Evolutionary conservation across 2,329 filamentous ascomycete species (phyloP).

Genomic region (Phialophora chinensis): DNA sequence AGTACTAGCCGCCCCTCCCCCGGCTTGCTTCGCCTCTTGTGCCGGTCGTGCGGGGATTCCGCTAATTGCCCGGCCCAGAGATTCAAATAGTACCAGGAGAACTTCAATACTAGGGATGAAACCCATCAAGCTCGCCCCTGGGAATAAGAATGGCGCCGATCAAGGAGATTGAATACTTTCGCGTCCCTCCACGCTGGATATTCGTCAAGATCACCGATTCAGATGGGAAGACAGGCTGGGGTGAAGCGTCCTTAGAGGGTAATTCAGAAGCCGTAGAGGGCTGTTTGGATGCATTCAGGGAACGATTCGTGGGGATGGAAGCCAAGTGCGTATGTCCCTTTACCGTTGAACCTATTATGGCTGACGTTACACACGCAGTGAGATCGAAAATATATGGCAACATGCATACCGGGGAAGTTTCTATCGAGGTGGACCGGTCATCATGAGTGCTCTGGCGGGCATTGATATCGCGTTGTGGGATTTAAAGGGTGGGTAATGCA

Average conservation of each 20-base stretch:
- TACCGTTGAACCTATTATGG: conserved; percentile 2
- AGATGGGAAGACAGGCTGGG: conserved; percentile 14
- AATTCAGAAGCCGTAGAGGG: conserved; percentile 18
- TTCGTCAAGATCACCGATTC: conserved; percentile 18
- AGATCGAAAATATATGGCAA: conserved; percentile 19
- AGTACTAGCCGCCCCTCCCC: neutral
- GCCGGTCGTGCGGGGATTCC: conserved; percentile 16
- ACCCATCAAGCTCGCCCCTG: conserved; percentile 7
- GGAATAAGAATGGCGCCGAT: conserved; percentile 15
- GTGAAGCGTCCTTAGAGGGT: conserved; percentile 16
- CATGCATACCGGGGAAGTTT: conserved; percentile 18
- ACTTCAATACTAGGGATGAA: neutral
- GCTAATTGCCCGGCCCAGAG: conserved; percentile 10
- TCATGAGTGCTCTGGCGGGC: conserved; percentile 17
- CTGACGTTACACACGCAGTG: conserved; percentile 13
- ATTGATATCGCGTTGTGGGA: conserved; percentile 19
- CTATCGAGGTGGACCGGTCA: conserved; percentile 19
- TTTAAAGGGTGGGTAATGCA: conserved; percentile 12
- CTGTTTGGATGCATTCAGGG: conserved; percentile 21
- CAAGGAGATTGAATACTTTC: conserved; percentile 21
- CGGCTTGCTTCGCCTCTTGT: conserved; percentile 4
- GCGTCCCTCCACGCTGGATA: conserved; percentile 18
- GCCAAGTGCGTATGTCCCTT: conserved; percentile 16
- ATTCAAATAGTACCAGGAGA: conserved; percentile 8
- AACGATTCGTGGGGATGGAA: conserved; percentile 17